Conservation (phyloP, 2,329 filamentous ascomycete genomes). For the Dactylellina sp. region DNA sequence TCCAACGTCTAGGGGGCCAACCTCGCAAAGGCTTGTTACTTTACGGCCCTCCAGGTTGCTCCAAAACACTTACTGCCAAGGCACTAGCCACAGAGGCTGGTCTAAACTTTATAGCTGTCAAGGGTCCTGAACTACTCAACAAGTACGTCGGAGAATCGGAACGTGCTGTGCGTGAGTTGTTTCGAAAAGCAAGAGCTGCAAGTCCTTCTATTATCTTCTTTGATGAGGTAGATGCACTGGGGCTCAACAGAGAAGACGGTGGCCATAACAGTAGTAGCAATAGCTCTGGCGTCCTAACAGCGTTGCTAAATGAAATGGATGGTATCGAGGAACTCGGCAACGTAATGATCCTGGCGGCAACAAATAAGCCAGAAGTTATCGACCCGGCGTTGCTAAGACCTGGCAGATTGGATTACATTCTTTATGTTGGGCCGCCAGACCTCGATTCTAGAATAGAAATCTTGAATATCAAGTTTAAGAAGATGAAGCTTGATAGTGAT, state of each 20-base stretch:
- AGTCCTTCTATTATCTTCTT: slow-evolving; percentile 78
- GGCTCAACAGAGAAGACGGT: slow-evolving; percentile 67
- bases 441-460: slow-evolving; percentile 72
- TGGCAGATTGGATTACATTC: slow-evolving; percentile 73
- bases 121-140: slow-evolving; percentile 75
- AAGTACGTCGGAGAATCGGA: slow-evolving; percentile 79
- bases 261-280: slow-evolving; percentile 61
- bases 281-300: slow-evolving; percentile 70
- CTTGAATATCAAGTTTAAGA: slow-evolving; percentile 69
- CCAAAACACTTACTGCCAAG: slow-evolving; percentile 76
- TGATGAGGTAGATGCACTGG: slow-evolving; percentile 76
- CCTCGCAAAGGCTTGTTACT: slow-evolving; percentile 74
- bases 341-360: slow-evolving; percentile 75
- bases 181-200: slow-evolving; percentile 73
- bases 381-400: slow-evolving; percentile 74
- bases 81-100: slow-evolving; percentile 75
- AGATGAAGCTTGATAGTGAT: slow-evolving; percentile 67
- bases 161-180: slow-evolving; percentile 74
- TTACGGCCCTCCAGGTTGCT: slow-evolving; percentile 76
- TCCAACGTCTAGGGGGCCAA: slow-evolving; percentile 61
- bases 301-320: slow-evolving; percentile 77
- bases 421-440: slow-evolving; percentile 74
- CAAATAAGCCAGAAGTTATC: slow-evolving; percentile 74
- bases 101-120: slow-evolving; percentile 76
- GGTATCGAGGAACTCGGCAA: slow-evolving; percentile 74